Base-by-base conservation (phyloP, 2,329 filamentous ascomycete genomes). In the Neobulgaria alba region DNA sequence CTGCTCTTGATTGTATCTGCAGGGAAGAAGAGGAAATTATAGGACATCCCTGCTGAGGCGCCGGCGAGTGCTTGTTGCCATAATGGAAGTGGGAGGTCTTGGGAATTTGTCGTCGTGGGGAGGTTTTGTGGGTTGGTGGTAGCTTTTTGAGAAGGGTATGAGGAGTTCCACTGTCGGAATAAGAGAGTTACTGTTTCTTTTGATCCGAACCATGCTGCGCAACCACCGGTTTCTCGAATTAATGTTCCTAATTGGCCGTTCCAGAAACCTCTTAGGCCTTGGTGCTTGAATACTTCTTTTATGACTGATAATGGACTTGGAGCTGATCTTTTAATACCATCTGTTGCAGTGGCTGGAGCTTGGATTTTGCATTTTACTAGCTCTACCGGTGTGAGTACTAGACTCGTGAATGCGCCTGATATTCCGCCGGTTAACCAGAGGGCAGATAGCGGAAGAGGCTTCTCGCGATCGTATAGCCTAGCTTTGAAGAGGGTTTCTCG, bases 311-410 rank as follows among this genome's bases (percentile, higher is more conserved):
- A 58, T 0, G 88, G 82, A 1, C 75, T 74, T 4, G 84, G 72
- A 3, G 72, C 64, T 10, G 66, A 68, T 3, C 61, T 61, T 2
- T 56, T 57, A 17, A 59, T 60, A 16, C 67, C 68, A 17, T 66
- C 64, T 1, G 66, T 60, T 5, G 57, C 45, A 1, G 58, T 40
- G 15, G 43, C 41, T 8, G 73, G 86, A 1, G 90, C 89, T 62
- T 98, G 92, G 67, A 98, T 94, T 65, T 92, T 93, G 74, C 92
- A 98, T 66, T 98, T 98, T 60, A 98, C 85, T 38, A 98, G 76
- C 66, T 98, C 92, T 51, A 98, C 87, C 0, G 92, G 92, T 0
- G 92, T 98, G 47, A 98, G 76, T 21, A 95, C 78, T 35, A 95
- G 72, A 0, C 87, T 95, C 0, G 92, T 94, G 56, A 95, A 84